Evolutionary conservation across 75 land plant genomes (phyloP).

Genomic region (Ceratopteris richardii): DNA sequence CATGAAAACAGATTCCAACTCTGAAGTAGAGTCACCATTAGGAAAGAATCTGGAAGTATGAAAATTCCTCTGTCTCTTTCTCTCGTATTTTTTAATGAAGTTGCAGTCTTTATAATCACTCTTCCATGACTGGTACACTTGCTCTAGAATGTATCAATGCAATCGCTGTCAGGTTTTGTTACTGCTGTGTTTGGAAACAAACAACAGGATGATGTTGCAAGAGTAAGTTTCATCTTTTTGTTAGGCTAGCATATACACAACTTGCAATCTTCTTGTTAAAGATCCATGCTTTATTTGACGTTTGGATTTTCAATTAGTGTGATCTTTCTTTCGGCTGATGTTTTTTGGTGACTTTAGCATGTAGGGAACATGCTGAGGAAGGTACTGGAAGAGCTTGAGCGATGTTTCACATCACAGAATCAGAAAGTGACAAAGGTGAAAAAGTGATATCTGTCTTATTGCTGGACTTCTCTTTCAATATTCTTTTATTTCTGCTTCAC

Average conservation of each 20-base stretch:
- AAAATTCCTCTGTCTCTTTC: neutral
- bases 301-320: too few relatives aligned
- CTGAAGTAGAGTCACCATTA: conserved; percentile 52
- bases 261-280: neutral
- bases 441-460: neutral
- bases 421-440: conserved; percentile 78
- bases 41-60: conserved; percentile 8
- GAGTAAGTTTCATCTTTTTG: conserved; percentile 37
- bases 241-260: too few relatives aligned
- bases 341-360: conserved; percentile 24
- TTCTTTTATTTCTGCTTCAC: neutral
- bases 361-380: conserved; percentile 57
- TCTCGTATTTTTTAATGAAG: too few relatives aligned
- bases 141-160: conserved; percentile 84
- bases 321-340: too few relatives aligned
- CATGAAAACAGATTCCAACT: conserved; percentile 52
- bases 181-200: conserved; percentile 72
- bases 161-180: conserved; percentile 69
- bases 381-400: conserved; percentile 65
- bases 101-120: too few relatives aligned
- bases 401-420: conserved; percentile 49
- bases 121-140: too few relatives aligned
- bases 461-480: neutral
- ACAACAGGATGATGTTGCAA: conserved; percentile 79
- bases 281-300: too few relatives aligned